Conservation (phyloP, 352 stramenopile species). For the Phytopythium chamaehyphon region DNA sequence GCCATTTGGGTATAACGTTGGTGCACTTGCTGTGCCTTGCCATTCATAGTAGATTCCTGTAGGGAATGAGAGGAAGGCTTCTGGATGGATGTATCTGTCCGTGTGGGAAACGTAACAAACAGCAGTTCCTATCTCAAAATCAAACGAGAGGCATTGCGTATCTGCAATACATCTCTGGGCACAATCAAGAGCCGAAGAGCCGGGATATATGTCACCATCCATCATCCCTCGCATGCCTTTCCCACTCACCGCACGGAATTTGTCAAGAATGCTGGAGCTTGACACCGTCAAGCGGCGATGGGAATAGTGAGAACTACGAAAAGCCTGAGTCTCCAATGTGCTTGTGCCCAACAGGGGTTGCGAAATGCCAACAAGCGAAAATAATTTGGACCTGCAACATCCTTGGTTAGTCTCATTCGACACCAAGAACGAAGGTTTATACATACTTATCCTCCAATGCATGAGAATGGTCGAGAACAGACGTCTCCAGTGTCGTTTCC, state of each 20-base stretch:
- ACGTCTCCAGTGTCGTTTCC: too few relatives aligned
- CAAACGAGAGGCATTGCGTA: slow-evolving; percentile 62
- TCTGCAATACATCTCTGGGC: slow-evolving; percentile 44
- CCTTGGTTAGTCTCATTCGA: too few relatives aligned
- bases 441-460: too few relatives aligned
- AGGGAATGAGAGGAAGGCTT: slow-evolving; percentile 62
- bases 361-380: background rate
- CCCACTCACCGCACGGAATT: slow-evolving; percentile 33
- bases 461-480: too few relatives aligned
- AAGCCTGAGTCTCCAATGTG: too few relatives aligned
- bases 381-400: background rate
- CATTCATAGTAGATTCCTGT: slow-evolving; percentile 78
- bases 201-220: slow-evolving; percentile 41
- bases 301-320: too few relatives aligned
- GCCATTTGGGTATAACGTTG: slow-evolving; percentile 55
- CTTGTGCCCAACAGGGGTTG: too few relatives aligned
- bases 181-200: slow-evolving; percentile 30
- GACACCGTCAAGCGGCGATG: background rate
- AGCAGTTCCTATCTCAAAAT: slow-evolving; percentile 47
- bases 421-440: too few relatives aligned
- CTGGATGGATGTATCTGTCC: slow-evolving; percentile 57
- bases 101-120: slow-evolving; percentile 75
- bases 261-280: background rate
- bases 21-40: slow-evolving; percentile 42
- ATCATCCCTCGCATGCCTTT: slow-evolving; percentile 59